Evolutionary conservation across 1,284 basidiomycete species (phyloP).

Genomic region (Meripilus lineatus): DNA sequence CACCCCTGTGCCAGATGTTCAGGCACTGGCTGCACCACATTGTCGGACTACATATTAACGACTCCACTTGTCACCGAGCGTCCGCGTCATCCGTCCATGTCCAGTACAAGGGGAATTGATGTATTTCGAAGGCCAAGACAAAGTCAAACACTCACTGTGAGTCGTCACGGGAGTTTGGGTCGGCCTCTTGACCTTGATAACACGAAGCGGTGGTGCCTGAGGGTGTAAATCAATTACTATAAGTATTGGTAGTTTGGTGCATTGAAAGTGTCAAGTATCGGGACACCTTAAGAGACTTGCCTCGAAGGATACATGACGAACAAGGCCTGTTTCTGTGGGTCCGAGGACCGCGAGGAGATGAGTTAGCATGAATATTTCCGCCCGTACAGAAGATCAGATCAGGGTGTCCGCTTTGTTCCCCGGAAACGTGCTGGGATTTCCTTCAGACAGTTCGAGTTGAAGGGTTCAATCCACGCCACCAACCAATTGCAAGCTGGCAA

Average conservation of each 20-base stretch:
- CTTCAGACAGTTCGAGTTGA: too few species aligned
- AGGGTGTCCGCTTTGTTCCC: not conserved
- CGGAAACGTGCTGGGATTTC: too few species aligned
- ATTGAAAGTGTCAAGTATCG: not conserved
- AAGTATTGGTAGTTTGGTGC: not conserved
- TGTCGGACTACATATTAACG: too few species aligned
- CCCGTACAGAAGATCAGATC: not conserved
- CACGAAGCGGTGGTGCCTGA: conserved; percentile 69
- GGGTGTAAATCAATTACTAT: not conserved
- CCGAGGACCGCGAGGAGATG: conserved; percentile 22
- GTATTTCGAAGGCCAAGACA: too few species aligned
- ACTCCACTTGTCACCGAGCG: too few species aligned
- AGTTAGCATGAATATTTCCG: conserved; percentile 10
- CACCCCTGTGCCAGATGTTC: too few species aligned
- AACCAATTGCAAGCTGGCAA: too few species aligned
- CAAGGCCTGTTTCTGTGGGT: conserved; percentile 68
- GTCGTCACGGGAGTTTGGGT: conserved; percentile 43
- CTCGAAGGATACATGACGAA: conserved; percentile 76
- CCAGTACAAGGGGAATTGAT: too few species aligned
- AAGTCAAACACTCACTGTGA: conserved; percentile 25
- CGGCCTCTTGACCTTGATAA: conserved; percentile 47
- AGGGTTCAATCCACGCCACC: too few species aligned
- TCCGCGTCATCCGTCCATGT: too few species aligned
- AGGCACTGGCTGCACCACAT: too few species aligned
- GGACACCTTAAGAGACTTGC: conserved; percentile 29